Evolutionary conservation across 106 monocot species (phyloP), one percentile per base, ranked within the genome.

Genomic region (Gastrodia elata): DNA sequence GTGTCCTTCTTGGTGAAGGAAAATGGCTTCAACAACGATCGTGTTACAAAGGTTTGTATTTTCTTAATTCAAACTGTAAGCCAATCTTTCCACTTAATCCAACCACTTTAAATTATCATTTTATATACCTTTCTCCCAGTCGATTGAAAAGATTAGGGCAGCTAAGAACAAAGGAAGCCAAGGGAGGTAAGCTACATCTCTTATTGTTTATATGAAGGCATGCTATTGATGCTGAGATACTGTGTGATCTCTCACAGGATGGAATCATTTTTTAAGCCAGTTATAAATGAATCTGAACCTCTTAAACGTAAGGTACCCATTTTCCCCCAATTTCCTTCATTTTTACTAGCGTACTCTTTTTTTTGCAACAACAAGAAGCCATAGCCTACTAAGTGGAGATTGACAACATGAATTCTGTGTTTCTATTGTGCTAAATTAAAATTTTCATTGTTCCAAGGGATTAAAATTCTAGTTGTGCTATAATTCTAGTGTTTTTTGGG

Each of bases 261-360:
- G 74, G 96, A 92, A 73, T 96, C 96, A 10, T 96, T 96, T 73
- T 96, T 92, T 74, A 96, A 90, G 75, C 89, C 92, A 37, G 78
- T 84, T 27, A 80, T 64, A 22, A 88, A 75, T 73, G 28, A 78
- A 43, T 82, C 88, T 75, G 43, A 71, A 25, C 87, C 92, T 74
- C 68, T 86, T 38, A 96, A 92, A 77, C 43, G 96, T 57, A 96
- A 96, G 96, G 96, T 92, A 71, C 67, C 42, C 71, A 18, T 18
- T 35, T 39, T 0, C 6, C 20, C n/a, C 18, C n/a, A 32, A 41
- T 40, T 3, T 39, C 20, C 16, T 38, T 5, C 20, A 22, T 38
- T 11, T 69, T 41, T 25, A 35, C n/a, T 69, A 40, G 39, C 18
- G 26, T 25, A 25, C 13, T 39, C 37, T 30, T 20, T 10, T 16